Percentiles rank a stretch among this genome's conserved stretches.
These are phyloP conservation scores for Bifiguratus adelaidae DNA, from an alignment of 192 early-diverging fungal genomes.

Conservation along the genomic window DNA sequence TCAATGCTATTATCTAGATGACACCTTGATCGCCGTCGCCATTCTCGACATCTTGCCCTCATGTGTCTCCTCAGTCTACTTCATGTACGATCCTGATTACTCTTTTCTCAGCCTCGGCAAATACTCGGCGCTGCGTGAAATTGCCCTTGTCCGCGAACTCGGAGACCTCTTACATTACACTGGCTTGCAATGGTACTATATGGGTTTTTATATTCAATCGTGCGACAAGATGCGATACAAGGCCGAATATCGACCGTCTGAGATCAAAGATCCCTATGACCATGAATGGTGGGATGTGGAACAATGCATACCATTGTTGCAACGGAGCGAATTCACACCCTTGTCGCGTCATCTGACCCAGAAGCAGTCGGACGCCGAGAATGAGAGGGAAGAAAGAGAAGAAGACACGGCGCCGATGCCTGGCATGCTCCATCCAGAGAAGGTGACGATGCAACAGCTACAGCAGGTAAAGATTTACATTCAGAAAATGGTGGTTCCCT, in stretches of 20 bases:
- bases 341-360: slow-evolving; percentile 17
- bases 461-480: not conserved
- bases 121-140: slow-evolving; percentile 78
- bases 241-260: slow-evolving; percentile 74
- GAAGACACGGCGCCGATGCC: not conserved
- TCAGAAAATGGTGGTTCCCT: no score
- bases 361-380: not conserved
- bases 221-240: slow-evolving; percentile 96
- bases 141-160: slow-evolving; percentile 47
- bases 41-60: slow-evolving; percentile 85
- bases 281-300: slow-evolving; percentile 42
- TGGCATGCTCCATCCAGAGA: slow-evolving; percentile 9
- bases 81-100: slow-evolving; percentile 90
- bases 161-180: slow-evolving; percentile 18
- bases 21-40: slow-evolving; percentile 73
- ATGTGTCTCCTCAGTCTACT: slow-evolving; percentile 90
- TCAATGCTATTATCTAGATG: slow-evolving; percentile 85
- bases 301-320: slow-evolving; percentile 34
- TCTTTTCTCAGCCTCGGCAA: slow-evolving; percentile 69
- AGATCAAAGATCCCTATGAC: slow-evolving; percentile 62
- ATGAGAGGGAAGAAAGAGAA: slow-evolving; percentile 1
- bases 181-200: slow-evolving; percentile 74
- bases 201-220: slow-evolving; percentile 92
- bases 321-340: slow-evolving; percentile 34
- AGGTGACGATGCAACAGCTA: not conserved